A percentile compares a stretch with the other conserved stretches of the same genome.
phyloP scores from a whole-genome alignment of 805 yeast species.

The Metschnikowia kofuensis region DNA sequence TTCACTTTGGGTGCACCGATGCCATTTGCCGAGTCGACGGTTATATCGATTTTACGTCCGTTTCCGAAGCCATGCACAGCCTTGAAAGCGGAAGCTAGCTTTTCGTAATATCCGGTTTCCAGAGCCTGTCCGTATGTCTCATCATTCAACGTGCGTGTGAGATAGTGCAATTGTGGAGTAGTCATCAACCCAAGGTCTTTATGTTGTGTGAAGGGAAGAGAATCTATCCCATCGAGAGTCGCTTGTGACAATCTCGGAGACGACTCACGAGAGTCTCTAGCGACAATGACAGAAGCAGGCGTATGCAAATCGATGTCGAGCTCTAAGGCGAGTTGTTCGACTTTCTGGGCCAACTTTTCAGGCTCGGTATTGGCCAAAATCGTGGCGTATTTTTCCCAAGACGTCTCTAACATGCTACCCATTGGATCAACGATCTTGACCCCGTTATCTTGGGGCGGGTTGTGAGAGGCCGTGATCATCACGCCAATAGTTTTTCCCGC shows the following conservation, averaged over 20 bases:
- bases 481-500: constrained; percentile 79
- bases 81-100: constrained; percentile 54
- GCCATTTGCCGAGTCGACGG: constrained; percentile 95
- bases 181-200: constrained; percentile 70
- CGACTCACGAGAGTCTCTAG: constrained; percentile 85
- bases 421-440: constrained; percentile 84
- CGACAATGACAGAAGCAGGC: constrained; percentile 57
- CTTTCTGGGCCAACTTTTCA: constrained; percentile 39
- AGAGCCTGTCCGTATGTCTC: constrained; percentile 56
- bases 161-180: constrained; percentile 92
- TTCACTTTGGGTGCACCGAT: constrained; percentile 80
- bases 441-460: constrained; percentile 73
- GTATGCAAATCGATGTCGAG: constrained; percentile 45
- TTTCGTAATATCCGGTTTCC: constrained; percentile 67
- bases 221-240: constrained; percentile 58
- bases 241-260: constrained; percentile 64
- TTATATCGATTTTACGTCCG: constrained; percentile 40
- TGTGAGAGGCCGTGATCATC: constrained; percentile 95
- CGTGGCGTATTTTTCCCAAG: constrained; percentile 86
- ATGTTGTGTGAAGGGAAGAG: constrained; percentile 40
- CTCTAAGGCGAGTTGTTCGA: constrained; percentile 36
- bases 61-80: constrained; percentile 32
- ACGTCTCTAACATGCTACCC: constrained; percentile 82
- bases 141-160: constrained; percentile 74
- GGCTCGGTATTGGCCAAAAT: constrained; percentile 66